Evolutionary conservation across 2,329 filamentous ascomycete species (phyloP), one percentile per base, ranked within the genome.

Genomic region (Graphilbum fragrans): DNA sequence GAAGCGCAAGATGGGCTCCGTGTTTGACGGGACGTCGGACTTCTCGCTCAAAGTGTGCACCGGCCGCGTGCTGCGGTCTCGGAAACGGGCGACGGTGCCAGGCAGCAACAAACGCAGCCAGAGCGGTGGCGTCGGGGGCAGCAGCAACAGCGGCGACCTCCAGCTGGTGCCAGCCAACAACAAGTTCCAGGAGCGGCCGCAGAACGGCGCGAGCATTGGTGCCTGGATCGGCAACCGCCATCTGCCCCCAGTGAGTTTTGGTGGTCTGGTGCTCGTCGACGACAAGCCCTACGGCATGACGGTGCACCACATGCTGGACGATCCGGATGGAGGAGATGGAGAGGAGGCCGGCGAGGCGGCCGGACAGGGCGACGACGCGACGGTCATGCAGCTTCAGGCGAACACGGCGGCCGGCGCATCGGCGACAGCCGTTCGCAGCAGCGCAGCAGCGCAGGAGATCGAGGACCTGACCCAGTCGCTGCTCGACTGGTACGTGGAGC

Each of bases 251-350:
- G 90, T 94, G 3, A 93, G 86, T 25, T 87, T 94, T 50, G 90
- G 90, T 12, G 90, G 90, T 9, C 71, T 94, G 4, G 77, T 96
- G 33, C 65, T 92, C 25, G 77, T 96, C 2, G 87, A 96, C 54
- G 78, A 83, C 42, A 79, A 82, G 57, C 77, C 85, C 0, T 92
- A 87, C 53, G 90, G 90, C 12, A 92, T 96, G 85, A 95, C 86
- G 19, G 90, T 96, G 0, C 90, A 96, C 54, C 90, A 96, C 58
- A 90, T 96, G 78, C 74, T 96, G 3, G 90, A 95, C 65, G 74
- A 79, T 43, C 75, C 74, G 1, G 72, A 74, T 4, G 59, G 61
- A 19, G 53, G 48, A 1, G 35, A 45, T 42, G 35, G 48, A 19
- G 47, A 46, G 44, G 35, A 48, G 19, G 47, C 47, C 12, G 50